Evolutionary conservation across 192 early-diverging fungal species (phyloP), one percentile per base, ranked within the genome.

Genomic region (Backusella luteola): DNA sequence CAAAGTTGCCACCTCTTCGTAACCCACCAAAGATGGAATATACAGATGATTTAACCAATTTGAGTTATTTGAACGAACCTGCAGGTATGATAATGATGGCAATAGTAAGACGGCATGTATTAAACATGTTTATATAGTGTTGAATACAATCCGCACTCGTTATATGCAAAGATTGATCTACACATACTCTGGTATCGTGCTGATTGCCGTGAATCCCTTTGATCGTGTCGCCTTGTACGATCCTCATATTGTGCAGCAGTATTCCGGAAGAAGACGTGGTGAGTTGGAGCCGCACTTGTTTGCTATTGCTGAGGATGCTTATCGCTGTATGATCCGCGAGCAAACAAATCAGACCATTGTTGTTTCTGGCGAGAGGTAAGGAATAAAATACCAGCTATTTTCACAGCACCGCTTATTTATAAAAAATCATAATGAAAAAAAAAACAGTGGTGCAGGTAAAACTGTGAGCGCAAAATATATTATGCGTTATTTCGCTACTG

Each of bases 221-320:
- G 89, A 89, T 63, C 85, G 91, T 32, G 90, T 99, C 74, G 77
- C 89, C 38, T 85, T 98, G 34, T 99, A 99, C 84, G 91, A 94
- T n/a, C 93, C 93, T 53, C 94, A 97, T 76, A 93, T 94, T 75
- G 93, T 99, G 46, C 91, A 95, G 73, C 93, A 95, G 44, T 98
- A 99, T 77, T 94, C 96, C 1, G 98, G 98, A 36, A 91, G 93
- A 74, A 90, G 93, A 78, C 91, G 96, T 66, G 96, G 95, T 39
- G 96, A 99, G 81, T 88, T 98, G 11, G 96, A 98, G 80, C 98
- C 98, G 52, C 98, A 99, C 84, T 89, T 99, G 88, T 99, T 98
- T 87, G 97, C 98, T 26, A 96, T 99, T 77, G 95, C 96, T 12
- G 97, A 98, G 88, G 96, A 98, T 84, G 96, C 98, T 12, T 99